Percentiles rank a stretch among this genome's conserved stretches.
Evolutionary conservation across 2,329 filamentous ascomycete genomes (phyloP).

Genomic region (Colletotrichum australisinense): DNA sequence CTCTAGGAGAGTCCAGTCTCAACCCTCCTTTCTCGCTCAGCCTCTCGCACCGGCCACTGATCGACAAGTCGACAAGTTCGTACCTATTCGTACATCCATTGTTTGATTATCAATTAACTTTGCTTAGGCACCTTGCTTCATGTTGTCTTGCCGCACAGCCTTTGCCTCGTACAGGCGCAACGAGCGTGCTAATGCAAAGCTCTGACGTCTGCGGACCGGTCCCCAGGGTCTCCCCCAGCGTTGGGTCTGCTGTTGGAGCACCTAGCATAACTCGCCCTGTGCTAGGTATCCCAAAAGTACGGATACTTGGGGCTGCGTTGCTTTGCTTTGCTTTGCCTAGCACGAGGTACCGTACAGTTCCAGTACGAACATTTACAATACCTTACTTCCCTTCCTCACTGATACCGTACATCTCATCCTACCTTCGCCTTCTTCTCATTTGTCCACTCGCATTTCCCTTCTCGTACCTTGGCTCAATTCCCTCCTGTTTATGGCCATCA

Average conservation of each 20-base stretch:
- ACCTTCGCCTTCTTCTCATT: not conserved
- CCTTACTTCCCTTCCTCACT: not conserved
- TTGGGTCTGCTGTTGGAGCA: not conserved
- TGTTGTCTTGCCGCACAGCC: not conserved
- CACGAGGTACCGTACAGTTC: not conserved
- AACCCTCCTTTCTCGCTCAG: not conserved
- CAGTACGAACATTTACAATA: not conserved
- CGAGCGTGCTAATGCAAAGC: not conserved
- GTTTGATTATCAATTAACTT: not conserved
- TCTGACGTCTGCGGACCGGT: conserved; percentile 1
- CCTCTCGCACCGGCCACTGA: not conserved
- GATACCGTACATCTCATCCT: not conserved
- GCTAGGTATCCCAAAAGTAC: not conserved
- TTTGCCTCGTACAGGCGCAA: not conserved
- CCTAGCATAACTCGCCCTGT: not conserved
- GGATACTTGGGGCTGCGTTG: not conserved
- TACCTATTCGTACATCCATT: not conserved
- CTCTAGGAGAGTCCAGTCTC: too few species aligned
- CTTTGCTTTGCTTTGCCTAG: not conserved
- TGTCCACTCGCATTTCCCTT: not conserved
- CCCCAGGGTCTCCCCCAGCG: not conserved
- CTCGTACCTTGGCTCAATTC: not conserved
- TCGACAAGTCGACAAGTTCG: not conserved
- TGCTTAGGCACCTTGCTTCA: not conserved
- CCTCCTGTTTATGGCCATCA: not conserved